phyloP scores from a whole-genome alignment of 139 green algal species.

The Eudorina sp. region DNA sequence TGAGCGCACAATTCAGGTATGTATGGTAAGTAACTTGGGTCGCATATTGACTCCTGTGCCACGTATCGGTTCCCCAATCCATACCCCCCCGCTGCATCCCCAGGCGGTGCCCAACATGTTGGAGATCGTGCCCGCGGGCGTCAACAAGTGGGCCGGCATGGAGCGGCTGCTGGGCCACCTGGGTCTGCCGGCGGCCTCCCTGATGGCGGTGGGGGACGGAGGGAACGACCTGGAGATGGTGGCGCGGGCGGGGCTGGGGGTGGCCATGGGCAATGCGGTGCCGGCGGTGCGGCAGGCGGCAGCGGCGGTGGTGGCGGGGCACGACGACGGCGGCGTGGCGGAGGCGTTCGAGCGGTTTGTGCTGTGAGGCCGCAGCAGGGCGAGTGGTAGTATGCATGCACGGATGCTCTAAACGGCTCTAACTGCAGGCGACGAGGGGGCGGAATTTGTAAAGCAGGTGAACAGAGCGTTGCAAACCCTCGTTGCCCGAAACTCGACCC shows the following conservation, averaged over 20 bases:
- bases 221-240: slow-evolving; percentile 93
- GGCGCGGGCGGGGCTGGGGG: slow-evolving; percentile 77
- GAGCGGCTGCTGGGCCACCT: slow-evolving; percentile 72
- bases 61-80: too few species aligned
- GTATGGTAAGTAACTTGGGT: too few species aligned
- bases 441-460: too few species aligned
- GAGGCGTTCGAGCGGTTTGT: slow-evolving; percentile 94
- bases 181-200: slow-evolving; percentile 41
- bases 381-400: too few species aligned
- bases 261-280: slow-evolving; percentile 97
- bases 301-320: slow-evolving; percentile 74
- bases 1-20: too few species aligned
- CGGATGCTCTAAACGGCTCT: too few species aligned
- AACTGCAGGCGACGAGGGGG: too few species aligned
- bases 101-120: slow-evolving; percentile 95
- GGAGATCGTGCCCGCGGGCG: slow-evolving; percentile 91
- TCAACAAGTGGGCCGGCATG: slow-evolving; percentile 88
- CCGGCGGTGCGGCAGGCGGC: slow-evolving; percentile 74
- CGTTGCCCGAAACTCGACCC: too few species aligned
- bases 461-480: too few species aligned
- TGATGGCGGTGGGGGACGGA: slow-evolving; percentile 96
- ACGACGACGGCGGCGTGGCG: slow-evolving; percentile 92
- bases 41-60: too few species aligned
- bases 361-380: slow-evolving; percentile 65
- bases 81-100: slow-evolving; percentile 20